Evolutionary conservation across 2,329 filamentous ascomycete genomes (phyloP), one percentile per base, ranked within the genome.

Genomic region (Aspergillus brasiliensis): DNA sequence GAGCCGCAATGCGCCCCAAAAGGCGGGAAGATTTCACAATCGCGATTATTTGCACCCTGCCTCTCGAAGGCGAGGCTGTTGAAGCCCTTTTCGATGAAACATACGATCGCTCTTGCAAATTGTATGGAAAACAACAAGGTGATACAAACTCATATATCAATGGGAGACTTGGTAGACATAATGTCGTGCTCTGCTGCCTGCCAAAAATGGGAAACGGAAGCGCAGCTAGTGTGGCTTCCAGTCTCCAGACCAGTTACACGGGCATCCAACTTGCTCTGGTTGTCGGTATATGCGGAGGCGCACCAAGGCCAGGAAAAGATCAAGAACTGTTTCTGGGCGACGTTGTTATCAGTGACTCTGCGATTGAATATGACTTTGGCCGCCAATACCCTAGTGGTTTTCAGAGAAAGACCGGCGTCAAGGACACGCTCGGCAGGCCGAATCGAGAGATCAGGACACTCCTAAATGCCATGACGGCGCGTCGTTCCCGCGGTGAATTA

Each of bases 281-380:
- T 6, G 62, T 66, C 15, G 69, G 69, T 3, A 51, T 68, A 13
- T 68, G 67, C 34, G 67, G 63, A 1, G 69, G 66, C 0, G 62
- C 62, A 2, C 65, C 66, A 25, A 48, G 15, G 8, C 13, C 47
- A 4, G 17, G n/a, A 5, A 38, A 11, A 5, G 46, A 38, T 0
- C 13, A 40, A 5, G 62, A 68, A 11, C 58, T 72, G 10, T 61
- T 64, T 15, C 47, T 73, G 1, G 71, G 71, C 1, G 71, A 73
- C 59, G 64, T 71, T 3, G 63, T 72, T 15, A 58, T 73, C 21
- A 72, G 70, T 58, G 57, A 60, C 37, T 60, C 54, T 1, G 56
- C 71, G 2, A 56, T 69, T 5, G 62, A 68, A 48, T 69, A 65
- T 48, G 67, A 71, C 25, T 62, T 71, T 19, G 69, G 67, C 13